A percentile compares a stretch with the other conserved stretches of the same genome.
Conservation (phyloP, 352 stramenopile species). For the Pythium pectinolyticum region DNA sequence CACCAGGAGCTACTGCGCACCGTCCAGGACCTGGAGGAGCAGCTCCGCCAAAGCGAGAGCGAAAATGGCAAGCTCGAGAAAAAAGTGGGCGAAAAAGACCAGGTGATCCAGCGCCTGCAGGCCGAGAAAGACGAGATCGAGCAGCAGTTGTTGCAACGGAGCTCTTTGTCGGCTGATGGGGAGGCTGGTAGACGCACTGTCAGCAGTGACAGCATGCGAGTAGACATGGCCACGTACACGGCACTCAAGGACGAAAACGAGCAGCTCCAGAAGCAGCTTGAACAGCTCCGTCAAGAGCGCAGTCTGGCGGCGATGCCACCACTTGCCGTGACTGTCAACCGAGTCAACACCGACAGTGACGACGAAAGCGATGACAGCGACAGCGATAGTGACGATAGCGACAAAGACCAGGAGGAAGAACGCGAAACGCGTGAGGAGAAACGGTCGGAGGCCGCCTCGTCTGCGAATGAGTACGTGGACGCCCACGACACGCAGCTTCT, state of each 20-base stretch:
- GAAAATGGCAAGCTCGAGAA: slow-evolving; percentile 61
- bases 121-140: slow-evolving; percentile 37
- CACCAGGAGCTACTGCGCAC: slow-evolving; percentile 43
- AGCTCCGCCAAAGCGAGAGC: slow-evolving; percentile 52
- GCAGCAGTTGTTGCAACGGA: no score
- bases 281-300: slow-evolving; percentile 25
- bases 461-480: slow-evolving; percentile 56
- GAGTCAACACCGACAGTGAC: slow-evolving; percentile 14
- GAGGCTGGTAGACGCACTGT: no score
- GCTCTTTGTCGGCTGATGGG: slow-evolving; percentile 1
- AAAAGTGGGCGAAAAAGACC: slow-evolving; percentile 48
- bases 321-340: slow-evolving; percentile 21
- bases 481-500: slow-evolving; percentile 56
- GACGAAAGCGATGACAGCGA: slow-evolving; percentile 18
- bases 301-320: slow-evolving; percentile 16
- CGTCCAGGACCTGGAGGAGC: slow-evolving; percentile 50
- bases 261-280: slow-evolving; percentile 16
- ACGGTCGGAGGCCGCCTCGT: slow-evolving; percentile 51
- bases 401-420: slow-evolving; percentile 23
- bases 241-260: slow-evolving; percentile 48
- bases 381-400: slow-evolving; percentile 25
- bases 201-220: slow-evolving; percentile 43
- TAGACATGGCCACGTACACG: slow-evolving; percentile 58
- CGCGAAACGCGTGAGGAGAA: slow-evolving; percentile 12
- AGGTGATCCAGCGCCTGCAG: slow-evolving; percentile 45